Percentiles rank a stretch among this genome's conserved stretches.
phyloP scores from a whole-genome alignment of 495 filamentous ascomycete genomes.

The Hyphodiscus hymeniophilus region DNA sequence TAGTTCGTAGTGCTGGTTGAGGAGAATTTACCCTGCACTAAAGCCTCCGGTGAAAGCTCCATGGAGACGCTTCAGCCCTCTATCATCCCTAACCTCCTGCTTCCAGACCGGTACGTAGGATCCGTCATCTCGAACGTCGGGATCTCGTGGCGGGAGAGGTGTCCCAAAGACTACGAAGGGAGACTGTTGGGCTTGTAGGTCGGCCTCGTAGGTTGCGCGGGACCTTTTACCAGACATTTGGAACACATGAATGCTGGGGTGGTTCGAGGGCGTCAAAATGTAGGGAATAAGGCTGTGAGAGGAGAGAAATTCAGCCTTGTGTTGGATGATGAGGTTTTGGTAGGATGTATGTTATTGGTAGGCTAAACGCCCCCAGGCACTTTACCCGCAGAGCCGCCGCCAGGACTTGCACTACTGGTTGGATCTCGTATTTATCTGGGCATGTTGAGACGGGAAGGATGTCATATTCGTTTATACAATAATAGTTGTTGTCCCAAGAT shows the following conservation, averaged over 20 bases:
- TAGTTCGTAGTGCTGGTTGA: neutral
- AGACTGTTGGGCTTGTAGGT: conserved; percentile 62
- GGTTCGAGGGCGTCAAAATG: neutral
- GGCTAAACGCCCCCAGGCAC: neutral
- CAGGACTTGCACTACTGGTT: too few species aligned
- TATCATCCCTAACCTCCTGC: conserved; percentile 92
- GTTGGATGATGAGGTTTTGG: neutral
- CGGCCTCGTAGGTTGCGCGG: conserved; percentile 69
- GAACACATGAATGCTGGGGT: conserved; percentile 6
- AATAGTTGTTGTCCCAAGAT: too few species aligned
- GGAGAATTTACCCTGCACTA: conserved; percentile 70
- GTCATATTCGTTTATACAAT: too few species aligned
- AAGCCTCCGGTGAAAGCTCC: conserved; percentile 96
- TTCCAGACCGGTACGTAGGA: conserved; percentile 94
- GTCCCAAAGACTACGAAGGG: conserved; percentile 82
- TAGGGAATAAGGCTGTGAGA: conserved; percentile 1
- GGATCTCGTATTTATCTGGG: too few species aligned
- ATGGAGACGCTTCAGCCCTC: conserved; percentile 83
- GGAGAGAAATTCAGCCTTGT: conserved; percentile 4
- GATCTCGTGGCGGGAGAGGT: conserved; percentile 72
- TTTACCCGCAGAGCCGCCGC: too few species aligned
- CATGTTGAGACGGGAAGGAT: too few species aligned
- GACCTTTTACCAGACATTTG: conserved; percentile 75
- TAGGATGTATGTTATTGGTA: conserved; percentile 1
- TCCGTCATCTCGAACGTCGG: conserved; percentile 78